A percentile compares a stretch with the other conserved stretches of the same genome.
Evolutionary conservation across 2,329 filamentous ascomycete genomes (phyloP).

Genomic region (Pseudocercospora vitis): DNA sequence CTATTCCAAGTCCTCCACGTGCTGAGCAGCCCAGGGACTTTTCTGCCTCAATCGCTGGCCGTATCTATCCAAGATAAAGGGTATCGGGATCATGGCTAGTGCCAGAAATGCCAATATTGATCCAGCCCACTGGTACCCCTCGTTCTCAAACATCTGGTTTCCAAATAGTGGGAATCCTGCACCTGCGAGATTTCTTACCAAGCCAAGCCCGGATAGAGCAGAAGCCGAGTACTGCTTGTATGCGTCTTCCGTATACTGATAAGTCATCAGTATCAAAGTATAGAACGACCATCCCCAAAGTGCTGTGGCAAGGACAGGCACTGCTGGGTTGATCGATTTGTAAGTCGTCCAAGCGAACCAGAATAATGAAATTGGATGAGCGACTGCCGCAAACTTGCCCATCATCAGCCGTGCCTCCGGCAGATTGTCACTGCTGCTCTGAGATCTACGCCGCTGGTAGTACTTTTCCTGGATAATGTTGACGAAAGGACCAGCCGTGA

Average conservation of each 20-base stretch:
- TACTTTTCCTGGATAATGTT: conserved; percentile 48
- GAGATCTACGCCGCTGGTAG: conserved; percentile 34
- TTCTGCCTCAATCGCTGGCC: conserved; percentile 45
- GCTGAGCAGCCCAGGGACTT: too few species aligned
- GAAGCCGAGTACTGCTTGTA: conserved; percentile 47
- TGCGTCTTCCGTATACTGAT: conserved; percentile 51
- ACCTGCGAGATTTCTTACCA: conserved; percentile 45
- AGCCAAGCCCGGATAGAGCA: conserved; percentile 42
- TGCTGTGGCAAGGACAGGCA: conserved; percentile 49
- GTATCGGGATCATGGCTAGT: conserved; percentile 45
- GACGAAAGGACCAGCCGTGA: conserved; percentile 44
- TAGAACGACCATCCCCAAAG: conserved; percentile 54
- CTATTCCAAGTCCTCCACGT: too few species aligned
- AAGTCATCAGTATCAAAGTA: conserved; percentile 51
- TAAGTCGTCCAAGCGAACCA: conserved; percentile 23
- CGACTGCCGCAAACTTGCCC: conserved; percentile 52
- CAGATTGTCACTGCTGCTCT: conserved; percentile 7
- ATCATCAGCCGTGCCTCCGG: conserved; percentile 26
- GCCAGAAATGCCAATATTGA: conserved; percentile 50
- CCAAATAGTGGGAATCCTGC: conserved; percentile 57
- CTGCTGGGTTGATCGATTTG: conserved; percentile 30
- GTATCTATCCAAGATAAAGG: conserved; percentile 47
- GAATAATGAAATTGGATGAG: conserved; percentile 25
- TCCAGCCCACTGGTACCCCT: conserved; percentile 51
- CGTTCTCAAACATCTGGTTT: conserved; percentile 55